These are phyloP conservation scores for Zygnema circumcarinatum DNA, from an alignment of 139 green algal species.

Conservation along the genomic window DNA sequence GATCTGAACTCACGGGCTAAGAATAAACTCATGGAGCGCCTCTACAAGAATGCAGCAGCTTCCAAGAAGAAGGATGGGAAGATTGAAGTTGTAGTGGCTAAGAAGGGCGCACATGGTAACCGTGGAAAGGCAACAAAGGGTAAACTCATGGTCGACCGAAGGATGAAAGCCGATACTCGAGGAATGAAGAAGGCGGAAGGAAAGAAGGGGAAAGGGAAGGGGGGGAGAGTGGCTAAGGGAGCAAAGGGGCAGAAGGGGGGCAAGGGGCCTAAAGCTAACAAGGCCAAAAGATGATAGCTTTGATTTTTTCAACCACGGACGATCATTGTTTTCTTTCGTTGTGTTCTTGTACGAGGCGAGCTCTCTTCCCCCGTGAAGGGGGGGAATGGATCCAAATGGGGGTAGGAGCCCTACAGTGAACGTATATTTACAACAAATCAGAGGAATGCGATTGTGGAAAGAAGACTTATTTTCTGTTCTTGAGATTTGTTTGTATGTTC, in stretches of 20 bases:
- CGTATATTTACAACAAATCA: too few species aligned
- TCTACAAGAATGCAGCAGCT: constrained; percentile 49
- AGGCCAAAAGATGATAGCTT: background rate
- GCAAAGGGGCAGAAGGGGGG: constrained; percentile 25
- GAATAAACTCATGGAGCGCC: constrained; percentile 41
- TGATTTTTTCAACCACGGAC: background rate
- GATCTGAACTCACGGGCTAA: constrained; percentile 51
- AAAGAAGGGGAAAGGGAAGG: constrained; percentile 38
- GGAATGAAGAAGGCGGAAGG: background rate
- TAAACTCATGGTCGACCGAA: constrained; percentile 52
- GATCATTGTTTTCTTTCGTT: too few species aligned
- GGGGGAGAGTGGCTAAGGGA: constrained; percentile 15
- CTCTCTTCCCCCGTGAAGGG: too few species aligned
- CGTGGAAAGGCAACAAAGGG: constrained; percentile 47
- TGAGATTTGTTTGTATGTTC: too few species aligned
- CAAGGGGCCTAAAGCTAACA: background rate
- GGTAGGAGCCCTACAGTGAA: too few species aligned
- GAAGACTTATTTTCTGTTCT: too few species aligned
- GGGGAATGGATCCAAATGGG: too few species aligned
- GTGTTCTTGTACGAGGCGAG: too few species aligned
- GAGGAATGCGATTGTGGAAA: too few species aligned
- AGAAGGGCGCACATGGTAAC: constrained; percentile 56
- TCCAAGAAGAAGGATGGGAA: constrained; percentile 24
- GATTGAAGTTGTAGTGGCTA: constrained; percentile 51
- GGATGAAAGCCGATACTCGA: constrained; percentile 48